These are phyloP conservation scores for Gaeumannomyces tritici DNA, from an alignment of 2,329 filamentous ascomycete species.

Conservation along the genomic window DNA sequence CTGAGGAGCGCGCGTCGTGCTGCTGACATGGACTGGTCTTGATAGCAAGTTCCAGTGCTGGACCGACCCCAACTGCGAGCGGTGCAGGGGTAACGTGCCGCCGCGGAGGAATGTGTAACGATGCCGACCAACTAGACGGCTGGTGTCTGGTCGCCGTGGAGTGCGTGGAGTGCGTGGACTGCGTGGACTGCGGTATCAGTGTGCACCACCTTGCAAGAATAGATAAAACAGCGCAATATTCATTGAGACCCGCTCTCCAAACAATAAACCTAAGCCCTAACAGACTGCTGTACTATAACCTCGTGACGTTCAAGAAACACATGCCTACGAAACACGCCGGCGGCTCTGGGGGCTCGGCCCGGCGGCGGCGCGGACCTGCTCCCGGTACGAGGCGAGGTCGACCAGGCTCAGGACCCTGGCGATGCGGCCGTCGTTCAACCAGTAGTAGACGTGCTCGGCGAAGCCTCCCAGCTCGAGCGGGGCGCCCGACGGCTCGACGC, in stretches of 20 bases:
- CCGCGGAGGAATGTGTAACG: background rate
- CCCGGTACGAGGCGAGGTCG: conserved; percentile 17
- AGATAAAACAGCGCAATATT: too few relatives aligned
- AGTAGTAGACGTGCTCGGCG: conserved; percentile 24
- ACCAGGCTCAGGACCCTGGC: conserved; percentile 22
- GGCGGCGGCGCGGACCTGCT: conserved; percentile 6
- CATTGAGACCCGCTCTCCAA: too few relatives aligned
- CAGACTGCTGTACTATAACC: too few relatives aligned
- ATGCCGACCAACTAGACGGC: background rate
- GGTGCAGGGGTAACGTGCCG: background rate
- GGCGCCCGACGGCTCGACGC: conserved; percentile 15
- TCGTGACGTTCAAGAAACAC: too few relatives aligned
- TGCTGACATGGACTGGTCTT: background rate
- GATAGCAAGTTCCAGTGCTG: conserved; percentile 1
- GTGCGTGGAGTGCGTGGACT: too few relatives aligned
- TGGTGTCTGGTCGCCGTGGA: too few relatives aligned
- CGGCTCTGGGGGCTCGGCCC: background rate
- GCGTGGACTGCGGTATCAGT: too few relatives aligned
- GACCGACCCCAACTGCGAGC: background rate
- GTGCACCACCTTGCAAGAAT: too few relatives aligned
- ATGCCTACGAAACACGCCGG: background rate
- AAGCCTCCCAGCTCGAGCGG: conserved; percentile 11
- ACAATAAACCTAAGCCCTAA: too few relatives aligned
- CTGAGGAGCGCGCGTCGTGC: background rate
- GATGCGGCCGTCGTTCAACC: conserved; percentile 21